Evolutionary conservation across 2,329 filamentous ascomycete genomes (phyloP).

Genomic region (Atkinsonella hypoxylon): DNA sequence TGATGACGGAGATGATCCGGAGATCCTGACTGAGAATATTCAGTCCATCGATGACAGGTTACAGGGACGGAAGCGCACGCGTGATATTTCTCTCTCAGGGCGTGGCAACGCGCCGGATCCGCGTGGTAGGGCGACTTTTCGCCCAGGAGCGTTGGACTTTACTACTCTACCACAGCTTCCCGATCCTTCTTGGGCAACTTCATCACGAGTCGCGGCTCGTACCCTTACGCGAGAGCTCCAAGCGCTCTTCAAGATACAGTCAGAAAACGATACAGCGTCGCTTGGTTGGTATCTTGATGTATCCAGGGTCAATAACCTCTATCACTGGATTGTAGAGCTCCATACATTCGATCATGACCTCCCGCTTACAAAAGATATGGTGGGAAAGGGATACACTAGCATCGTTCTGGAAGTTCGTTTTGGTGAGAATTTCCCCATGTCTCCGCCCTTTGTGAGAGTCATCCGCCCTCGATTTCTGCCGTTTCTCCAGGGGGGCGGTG

Average conservation of each 20-base stretch:
- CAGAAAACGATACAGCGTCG: conserved; percentile 45
- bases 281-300: conserved; percentile 78
- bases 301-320: conserved; percentile 56
- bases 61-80: neutral
- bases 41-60: neutral
- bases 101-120: neutral
- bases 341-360: conserved; percentile 64
- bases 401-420: conserved; percentile 77
- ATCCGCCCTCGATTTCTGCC: conserved; percentile 68
- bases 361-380: conserved; percentile 66
- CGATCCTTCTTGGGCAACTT: conserved; percentile 18
- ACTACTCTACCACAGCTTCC: conserved; percentile 50
- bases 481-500: conserved; percentile 63
- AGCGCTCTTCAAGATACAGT: conserved; percentile 53
- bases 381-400: conserved; percentile 44
- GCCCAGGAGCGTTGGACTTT: conserved; percentile 53
- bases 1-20: conserved; percentile 3
- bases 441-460: conserved; percentile 75
- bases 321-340: conserved; percentile 85
- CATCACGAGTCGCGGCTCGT: conserved; percentile 15
- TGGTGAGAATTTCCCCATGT: conserved; percentile 60
- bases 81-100: neutral
- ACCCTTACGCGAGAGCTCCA: conserved; percentile 40
- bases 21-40: neutral
- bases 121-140: conserved; percentile 31